Percentiles rank a stretch among this genome's conserved stretches.
Evolutionary conservation across 352 stramenopile genomes (phyloP).

Genomic region (Globisporangium solare): DNA sequence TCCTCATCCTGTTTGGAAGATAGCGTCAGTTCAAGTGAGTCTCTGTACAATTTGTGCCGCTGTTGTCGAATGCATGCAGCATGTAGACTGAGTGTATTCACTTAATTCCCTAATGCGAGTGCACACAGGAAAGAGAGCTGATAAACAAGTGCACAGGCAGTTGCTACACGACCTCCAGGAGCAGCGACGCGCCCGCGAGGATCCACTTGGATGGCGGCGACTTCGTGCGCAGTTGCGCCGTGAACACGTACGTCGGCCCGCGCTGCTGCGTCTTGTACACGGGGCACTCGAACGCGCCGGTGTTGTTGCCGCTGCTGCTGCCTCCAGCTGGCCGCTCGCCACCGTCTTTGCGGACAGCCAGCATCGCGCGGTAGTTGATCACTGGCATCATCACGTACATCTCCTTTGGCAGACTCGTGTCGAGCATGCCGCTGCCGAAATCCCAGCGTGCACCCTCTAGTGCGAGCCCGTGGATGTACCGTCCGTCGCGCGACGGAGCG

Average conservation of each 20-base stretch:
- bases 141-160: no score
- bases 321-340: constrained; percentile 9
- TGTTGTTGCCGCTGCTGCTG: constrained; percentile 2
- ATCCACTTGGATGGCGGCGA: constrained; percentile 86
- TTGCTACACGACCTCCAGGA: constrained; percentile 82
- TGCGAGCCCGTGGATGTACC: constrained; percentile 86
- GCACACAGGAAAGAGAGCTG: no score
- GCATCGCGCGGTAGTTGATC: constrained; percentile 82
- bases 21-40: no score
- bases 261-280: constrained; percentile 91
- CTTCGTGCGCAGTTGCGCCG: constrained; percentile 85
- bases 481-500: constrained; percentile 83
- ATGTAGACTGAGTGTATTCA: no score
- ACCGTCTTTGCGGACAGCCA: constrained; percentile 18
- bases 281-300: constrained; percentile 76
- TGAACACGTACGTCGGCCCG: constrained; percentile 88
- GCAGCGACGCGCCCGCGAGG: constrained; percentile 83
- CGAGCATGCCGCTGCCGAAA: constrained; percentile 69
- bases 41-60: no score
- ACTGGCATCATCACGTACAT: constrained; percentile 91
- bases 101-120: no score
- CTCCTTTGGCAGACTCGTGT: constrained; percentile 81
- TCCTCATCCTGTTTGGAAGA: no score
- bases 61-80: no score
- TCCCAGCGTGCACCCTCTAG: constrained; percentile 91